Conservation (phyloP, 2,329 filamentous ascomycete species). For the Bipolaris bicolor region DNA sequence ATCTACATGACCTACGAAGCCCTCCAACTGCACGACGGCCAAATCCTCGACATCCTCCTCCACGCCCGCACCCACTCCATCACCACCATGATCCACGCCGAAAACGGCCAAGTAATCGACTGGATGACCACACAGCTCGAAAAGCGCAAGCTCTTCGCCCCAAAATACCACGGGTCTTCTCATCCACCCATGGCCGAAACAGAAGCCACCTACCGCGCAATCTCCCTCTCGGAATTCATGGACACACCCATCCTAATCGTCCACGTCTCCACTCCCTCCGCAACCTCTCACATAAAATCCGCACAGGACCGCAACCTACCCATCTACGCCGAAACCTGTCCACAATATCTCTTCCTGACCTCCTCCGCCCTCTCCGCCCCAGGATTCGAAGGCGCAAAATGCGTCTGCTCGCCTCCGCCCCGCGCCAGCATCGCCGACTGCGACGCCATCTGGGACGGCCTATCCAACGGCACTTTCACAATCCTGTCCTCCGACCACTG, state of each 20-base stretch:
- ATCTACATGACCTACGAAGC: slow-evolving; percentile 54
- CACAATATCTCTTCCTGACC: slow-evolving; percentile 63
- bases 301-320: slow-evolving; percentile 59
- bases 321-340: slow-evolving; percentile 62
- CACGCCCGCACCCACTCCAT: slow-evolving; percentile 54
- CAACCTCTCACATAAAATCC: slow-evolving; percentile 55
- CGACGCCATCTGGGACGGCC: slow-evolving; percentile 58
- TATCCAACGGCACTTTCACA: slow-evolving; percentile 61
- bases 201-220: slow-evolving; percentile 61
- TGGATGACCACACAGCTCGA: slow-evolving; percentile 63
- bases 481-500: slow-evolving; percentile 59
- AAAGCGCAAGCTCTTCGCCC: slow-evolving; percentile 55
- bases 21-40: slow-evolving; percentile 47
- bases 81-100: slow-evolving; percentile 63
- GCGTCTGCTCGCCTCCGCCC: slow-evolving; percentile 61
- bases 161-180: slow-evolving; percentile 59
- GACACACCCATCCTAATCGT: slow-evolving; percentile 61
- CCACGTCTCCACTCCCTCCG: slow-evolving; percentile 58
- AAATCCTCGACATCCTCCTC: slow-evolving; percentile 48
- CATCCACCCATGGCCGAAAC: slow-evolving; percentile 59
- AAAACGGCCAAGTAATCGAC: slow-evolving; percentile 61
- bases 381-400: slow-evolving; percentile 63
- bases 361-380: slow-evolving; percentile 53
- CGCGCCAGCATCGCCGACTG: slow-evolving; percentile 56
- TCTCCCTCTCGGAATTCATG: slow-evolving; percentile 58